Percentiles rank a stretch among this genome's conserved stretches.
Evolutionary conservation across 106 monocot species (phyloP).

Genomic region (Posidonia australis): DNA sequence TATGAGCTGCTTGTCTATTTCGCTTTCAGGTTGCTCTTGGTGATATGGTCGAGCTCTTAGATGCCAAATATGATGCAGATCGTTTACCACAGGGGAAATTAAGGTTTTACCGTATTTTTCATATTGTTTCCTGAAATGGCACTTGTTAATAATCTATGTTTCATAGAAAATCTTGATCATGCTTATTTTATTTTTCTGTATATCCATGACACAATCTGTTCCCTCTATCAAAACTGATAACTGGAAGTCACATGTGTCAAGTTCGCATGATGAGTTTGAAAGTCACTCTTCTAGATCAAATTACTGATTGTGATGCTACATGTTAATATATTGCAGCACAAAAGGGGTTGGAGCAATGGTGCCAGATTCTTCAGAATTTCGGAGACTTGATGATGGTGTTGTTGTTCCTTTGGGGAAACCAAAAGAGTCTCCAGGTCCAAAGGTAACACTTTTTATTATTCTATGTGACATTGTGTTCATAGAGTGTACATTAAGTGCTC

Average conservation of each 20-base stretch:
- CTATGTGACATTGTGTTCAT: neutral
- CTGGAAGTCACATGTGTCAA: neutral
- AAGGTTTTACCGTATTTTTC: slow-evolving; percentile 51
- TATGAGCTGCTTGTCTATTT: neutral
- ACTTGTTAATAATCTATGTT: neutral
- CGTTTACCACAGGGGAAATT: slow-evolving; percentile 64
- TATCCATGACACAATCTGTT: neutral
- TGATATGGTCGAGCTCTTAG: slow-evolving; percentile 57
- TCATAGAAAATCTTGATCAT: neutral
- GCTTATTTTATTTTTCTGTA: neutral
- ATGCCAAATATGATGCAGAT: slow-evolving; percentile 55
- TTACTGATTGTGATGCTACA: neutral
- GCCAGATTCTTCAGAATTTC: slow-evolving; percentile 45
- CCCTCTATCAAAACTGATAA: neutral
- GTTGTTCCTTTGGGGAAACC: slow-evolving; percentile 75
- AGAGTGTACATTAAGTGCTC: neutral
- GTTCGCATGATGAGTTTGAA: too few relatives aligned
- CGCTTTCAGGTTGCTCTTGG: slow-evolving; percentile 78
- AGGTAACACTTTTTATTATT: slow-evolving; percentile 22
- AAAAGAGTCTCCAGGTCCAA: slow-evolving; percentile 23
- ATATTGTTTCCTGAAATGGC: too few relatives aligned
- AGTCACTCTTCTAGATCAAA: too few relatives aligned
- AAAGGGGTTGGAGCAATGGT: slow-evolving; percentile 77
- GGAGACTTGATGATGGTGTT: slow-evolving; percentile 51
- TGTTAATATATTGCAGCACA: slow-evolving; percentile 35